A percentile compares a stretch with the other conserved stretches of the same genome.
Evolutionary conservation across 78 protist species (phyloP).

Genomic region (Dictyostelium purpureum): DNA sequence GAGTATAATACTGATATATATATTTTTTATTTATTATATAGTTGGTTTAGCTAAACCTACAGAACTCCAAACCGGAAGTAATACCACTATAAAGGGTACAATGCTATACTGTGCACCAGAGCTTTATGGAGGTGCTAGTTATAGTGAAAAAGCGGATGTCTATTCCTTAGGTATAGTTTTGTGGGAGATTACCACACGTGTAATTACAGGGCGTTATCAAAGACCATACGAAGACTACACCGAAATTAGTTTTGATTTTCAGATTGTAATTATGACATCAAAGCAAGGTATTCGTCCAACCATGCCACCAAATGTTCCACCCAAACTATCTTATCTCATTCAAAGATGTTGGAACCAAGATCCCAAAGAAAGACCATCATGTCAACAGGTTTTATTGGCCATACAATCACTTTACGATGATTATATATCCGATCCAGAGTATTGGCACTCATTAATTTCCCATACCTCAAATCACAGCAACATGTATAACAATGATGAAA

Average conservation of each 20-base stretch:
- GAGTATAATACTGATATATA: no score
- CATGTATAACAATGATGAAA: not conserved
- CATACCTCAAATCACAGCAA: not conserved
- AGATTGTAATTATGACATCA: slow-evolving; percentile 64
- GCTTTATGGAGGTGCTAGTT: slow-evolving; percentile 1
- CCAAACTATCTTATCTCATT: slow-evolving; percentile 35
- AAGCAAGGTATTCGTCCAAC: slow-evolving; percentile 73
- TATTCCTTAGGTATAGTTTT: slow-evolving; percentile 70
- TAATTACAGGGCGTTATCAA: slow-evolving; percentile 37
- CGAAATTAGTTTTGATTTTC: slow-evolving; percentile 56
- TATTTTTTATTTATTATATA: no score
- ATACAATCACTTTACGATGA: slow-evolving; percentile 36
- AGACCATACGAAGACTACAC: slow-evolving; percentile 72
- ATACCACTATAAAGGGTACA: slow-evolving; percentile 38
- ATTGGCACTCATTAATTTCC: not conserved
- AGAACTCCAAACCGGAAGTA: slow-evolving; percentile 40
- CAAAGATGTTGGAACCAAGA: slow-evolving; percentile 54
- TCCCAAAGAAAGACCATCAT: slow-evolving; percentile 59
- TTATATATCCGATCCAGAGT: slow-evolving; percentile 5
- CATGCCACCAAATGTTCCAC: slow-evolving; percentile 58
- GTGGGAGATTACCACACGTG: slow-evolving; percentile 62
- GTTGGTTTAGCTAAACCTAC: slow-evolving; percentile 71
- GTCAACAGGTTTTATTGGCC: slow-evolving; percentile 34
- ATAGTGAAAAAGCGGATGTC: slow-evolving; percentile 49
- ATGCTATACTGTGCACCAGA: slow-evolving; percentile 77